A percentile compares a stretch with the other conserved stretches of the same genome.
phyloP scores from a whole-genome alignment of 164 flowering plant species.

The Sextonia rubra region DNA sequence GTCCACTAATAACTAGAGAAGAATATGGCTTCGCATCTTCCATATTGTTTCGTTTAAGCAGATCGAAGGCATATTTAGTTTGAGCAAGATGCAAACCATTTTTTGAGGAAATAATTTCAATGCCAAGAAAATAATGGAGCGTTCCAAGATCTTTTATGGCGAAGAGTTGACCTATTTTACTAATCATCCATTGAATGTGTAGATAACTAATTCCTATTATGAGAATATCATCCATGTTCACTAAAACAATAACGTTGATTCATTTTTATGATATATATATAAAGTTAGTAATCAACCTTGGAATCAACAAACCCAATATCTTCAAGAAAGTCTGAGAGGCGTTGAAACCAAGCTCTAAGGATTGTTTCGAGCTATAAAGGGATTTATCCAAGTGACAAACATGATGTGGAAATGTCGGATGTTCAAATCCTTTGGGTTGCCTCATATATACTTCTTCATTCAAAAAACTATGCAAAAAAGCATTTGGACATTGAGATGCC shows the following conservation, averaged over 20 bases:
- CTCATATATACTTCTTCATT: too few relatives aligned
- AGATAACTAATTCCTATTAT: not conserved
- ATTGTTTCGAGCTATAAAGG: not conserved
- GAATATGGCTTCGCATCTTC: too few relatives aligned
- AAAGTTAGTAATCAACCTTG: not conserved
- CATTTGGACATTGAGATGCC: too few relatives aligned
- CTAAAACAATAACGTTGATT: not conserved
- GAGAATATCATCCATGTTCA: not conserved
- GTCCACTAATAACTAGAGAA: too few relatives aligned
- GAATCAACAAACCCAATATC: not conserved
- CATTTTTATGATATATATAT: not conserved
- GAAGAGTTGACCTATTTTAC: not conserved
- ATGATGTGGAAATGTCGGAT: not conserved
- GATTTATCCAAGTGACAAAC: not conserved
- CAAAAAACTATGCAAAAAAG: too few relatives aligned
- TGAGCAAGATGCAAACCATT: not conserved
- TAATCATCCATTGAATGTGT: not conserved
- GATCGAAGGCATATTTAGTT: not conserved
- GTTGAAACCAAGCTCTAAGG: not conserved
- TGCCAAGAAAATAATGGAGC: not conserved
- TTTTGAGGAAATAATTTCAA: not conserved
- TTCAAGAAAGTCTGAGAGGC: not conserved
- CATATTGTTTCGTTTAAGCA: not conserved
- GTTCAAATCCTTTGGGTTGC: not conserved
- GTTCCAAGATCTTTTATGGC: not conserved